Percentiles rank a stretch among this genome's conserved stretches.
phyloP scores from a whole-genome alignment of 352 stramenopile species.

The Aphanomyces stellatus region DNA sequence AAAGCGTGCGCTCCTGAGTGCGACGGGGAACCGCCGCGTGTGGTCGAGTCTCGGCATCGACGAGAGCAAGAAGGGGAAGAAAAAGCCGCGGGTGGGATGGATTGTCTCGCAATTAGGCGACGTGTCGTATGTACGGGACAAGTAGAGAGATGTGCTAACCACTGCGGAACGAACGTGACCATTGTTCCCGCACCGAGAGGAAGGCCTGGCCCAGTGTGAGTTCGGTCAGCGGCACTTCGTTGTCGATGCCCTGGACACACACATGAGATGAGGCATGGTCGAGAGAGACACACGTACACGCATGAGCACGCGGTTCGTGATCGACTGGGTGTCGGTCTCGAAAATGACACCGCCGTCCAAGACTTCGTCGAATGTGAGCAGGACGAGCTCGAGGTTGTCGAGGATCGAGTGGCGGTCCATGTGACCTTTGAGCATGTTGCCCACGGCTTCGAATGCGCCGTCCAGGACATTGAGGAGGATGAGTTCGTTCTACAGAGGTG shows the following conservation, averaged over 20 bases:
- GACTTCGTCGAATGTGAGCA: slow-evolving; percentile 86
- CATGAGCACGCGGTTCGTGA: slow-evolving; percentile 88
- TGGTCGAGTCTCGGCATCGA: slow-evolving; percentile 79
- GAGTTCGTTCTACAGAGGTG: slow-evolving; percentile 66
- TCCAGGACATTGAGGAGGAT: slow-evolving; percentile 83
- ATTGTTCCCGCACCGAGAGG: slow-evolving; percentile 76
- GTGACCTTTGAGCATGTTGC: slow-evolving; percentile 76
- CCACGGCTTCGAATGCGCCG: slow-evolving; percentile 76
- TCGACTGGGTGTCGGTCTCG: slow-evolving; percentile 80
- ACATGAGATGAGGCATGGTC: slow-evolving; percentile 10
- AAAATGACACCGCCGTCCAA: slow-evolving; percentile 75
- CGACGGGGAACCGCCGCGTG: slow-evolving; percentile 67
- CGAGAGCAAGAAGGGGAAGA: slow-evolving; percentile 29
- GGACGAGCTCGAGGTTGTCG: slow-evolving; percentile 87
- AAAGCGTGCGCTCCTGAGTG: slow-evolving; percentile 64
- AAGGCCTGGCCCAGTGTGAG: slow-evolving; percentile 85
- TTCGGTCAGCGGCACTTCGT: slow-evolving; percentile 78
- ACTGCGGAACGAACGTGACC: slow-evolving; percentile 83
- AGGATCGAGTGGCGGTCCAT: slow-evolving; percentile 84
- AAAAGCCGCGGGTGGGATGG: slow-evolving; percentile 35
- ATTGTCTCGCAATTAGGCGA: slow-evolving; percentile 69
- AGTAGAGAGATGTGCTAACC: slow-evolving; percentile 28
- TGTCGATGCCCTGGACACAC: slow-evolving; percentile 62
- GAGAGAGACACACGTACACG: slow-evolving; percentile 40
- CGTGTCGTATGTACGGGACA: slow-evolving; percentile 64